Conservation (phyloP, 345 rosid genomes). For the Euphorbia tirucalli region DNA sequence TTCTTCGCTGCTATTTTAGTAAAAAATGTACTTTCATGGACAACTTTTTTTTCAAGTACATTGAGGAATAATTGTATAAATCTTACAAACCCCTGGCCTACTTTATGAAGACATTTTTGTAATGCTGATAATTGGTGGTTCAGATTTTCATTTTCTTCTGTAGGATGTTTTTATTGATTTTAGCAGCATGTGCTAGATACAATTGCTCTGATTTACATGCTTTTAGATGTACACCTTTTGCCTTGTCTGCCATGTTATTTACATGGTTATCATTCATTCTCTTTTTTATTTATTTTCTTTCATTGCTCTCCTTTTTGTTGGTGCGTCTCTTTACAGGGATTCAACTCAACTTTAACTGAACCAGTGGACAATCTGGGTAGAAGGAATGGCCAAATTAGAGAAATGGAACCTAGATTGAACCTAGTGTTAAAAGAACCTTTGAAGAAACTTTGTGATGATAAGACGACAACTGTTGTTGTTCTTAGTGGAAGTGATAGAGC, state of each 20-base stretch:
- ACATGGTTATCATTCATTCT: not conserved
- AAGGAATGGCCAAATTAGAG: conserved; percentile 49
- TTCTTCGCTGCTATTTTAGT: not conserved
- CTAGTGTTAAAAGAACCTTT: conserved; percentile 41
- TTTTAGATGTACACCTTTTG: not conserved
- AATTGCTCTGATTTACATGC: not conserved
- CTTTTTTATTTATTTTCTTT: not conserved
- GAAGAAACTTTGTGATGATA: conserved; percentile 43
- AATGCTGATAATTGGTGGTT: conserved; percentile 5
- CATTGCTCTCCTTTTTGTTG: not conserved
- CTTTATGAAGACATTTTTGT: not conserved
- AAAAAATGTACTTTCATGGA: not conserved
- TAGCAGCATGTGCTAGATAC: not conserved
- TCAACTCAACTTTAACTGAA: conserved; percentile 49
- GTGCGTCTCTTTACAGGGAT: conserved; percentile 42
- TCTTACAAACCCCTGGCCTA: not conserved
- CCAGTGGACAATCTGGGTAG: conserved; percentile 39
- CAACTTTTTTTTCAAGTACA: not conserved
- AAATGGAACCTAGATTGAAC: conserved; percentile 45
- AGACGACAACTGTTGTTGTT: conserved; percentile 44
- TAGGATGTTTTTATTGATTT: not conserved
- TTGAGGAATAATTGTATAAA: not conserved
- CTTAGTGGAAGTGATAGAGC: conserved; percentile 60
- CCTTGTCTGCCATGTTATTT: not conserved
- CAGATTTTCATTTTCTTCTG: not conserved